Percentiles rank a stretch among this genome's conserved stretches.
phyloP scores from a whole-genome alignment of 2,329 filamentous ascomycete genomes.

The Neopestalotiopsis clavispora region DNA sequence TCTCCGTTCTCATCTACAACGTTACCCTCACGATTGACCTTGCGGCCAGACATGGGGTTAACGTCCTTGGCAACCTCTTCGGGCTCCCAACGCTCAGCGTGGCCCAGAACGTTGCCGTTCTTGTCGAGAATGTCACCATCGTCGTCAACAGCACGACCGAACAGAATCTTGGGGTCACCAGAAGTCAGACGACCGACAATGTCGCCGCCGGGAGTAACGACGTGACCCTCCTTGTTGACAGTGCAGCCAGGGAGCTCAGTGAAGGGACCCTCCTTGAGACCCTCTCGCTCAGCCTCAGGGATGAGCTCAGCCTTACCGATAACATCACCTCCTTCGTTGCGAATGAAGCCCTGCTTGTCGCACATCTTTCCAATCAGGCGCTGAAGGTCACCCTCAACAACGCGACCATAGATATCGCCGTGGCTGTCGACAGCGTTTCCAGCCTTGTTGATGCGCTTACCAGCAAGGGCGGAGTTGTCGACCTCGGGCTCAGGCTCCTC shows the following conservation, averaged over 20 bases:
- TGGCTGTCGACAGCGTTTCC: slow-evolving; percentile 63
- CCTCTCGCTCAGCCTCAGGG: slow-evolving; percentile 67
- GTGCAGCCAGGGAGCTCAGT: slow-evolving; percentile 68
- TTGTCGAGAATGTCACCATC: slow-evolving; percentile 84
- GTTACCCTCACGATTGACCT: slow-evolving; percentile 64
- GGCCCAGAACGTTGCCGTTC: slow-evolving; percentile 66
- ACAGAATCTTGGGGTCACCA: slow-evolving; percentile 74
- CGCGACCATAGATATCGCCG: slow-evolving; percentile 64
- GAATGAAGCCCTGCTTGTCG: slow-evolving; percentile 73
- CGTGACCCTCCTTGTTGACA: slow-evolving; percentile 71
- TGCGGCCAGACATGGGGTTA: slow-evolving; percentile 57
- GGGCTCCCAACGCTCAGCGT: slow-evolving; percentile 65
- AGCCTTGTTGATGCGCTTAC: slow-evolving; percentile 74
- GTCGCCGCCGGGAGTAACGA: slow-evolving; percentile 69
- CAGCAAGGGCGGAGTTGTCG: slow-evolving; percentile 67
- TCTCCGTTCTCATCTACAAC: slow-evolving; percentile 64
- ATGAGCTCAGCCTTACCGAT: slow-evolving; percentile 72
- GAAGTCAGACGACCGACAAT: slow-evolving; percentile 74
- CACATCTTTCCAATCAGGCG: slow-evolving; percentile 71
- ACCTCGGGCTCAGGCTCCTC: slow-evolving; percentile 54
- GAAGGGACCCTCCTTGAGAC: slow-evolving; percentile 70
- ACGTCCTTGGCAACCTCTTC: slow-evolving; percentile 55
- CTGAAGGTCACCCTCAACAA: slow-evolving; percentile 70
- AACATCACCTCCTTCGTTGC: slow-evolving; percentile 74
- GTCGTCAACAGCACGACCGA: slow-evolving; percentile 77